These are phyloP conservation scores for Phlebiopsis gigantea DNA, from an alignment of 768 basidiomycete genomes.

Conservation along the genomic window DNA sequence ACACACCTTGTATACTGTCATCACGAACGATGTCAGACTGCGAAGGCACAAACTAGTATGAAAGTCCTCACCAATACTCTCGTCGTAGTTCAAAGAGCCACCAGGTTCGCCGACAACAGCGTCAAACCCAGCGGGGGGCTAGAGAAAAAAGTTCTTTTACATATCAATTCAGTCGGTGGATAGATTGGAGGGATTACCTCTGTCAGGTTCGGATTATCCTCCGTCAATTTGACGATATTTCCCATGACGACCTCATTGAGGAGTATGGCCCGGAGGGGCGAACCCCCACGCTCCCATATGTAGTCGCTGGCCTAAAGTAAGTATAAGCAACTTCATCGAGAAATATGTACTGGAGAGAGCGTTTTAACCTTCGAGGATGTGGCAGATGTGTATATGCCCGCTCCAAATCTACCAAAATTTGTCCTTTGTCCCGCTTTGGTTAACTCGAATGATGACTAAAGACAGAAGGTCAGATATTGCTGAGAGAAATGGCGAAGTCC, in stretches of 20 bases:
- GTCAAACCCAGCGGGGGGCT: conserved; percentile 22
- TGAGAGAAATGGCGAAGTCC: neutral
- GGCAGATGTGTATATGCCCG: conserved; percentile 11
- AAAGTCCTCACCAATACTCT: conserved; percentile 25
- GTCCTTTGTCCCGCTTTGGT: neutral
- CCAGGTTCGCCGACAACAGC: conserved; percentile 26
- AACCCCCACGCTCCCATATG: conserved; percentile 3
- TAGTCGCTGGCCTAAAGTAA: conserved; percentile 7
- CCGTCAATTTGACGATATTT: conserved; percentile 60
- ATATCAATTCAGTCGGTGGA: too few species aligned
- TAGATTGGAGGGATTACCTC: conserved; percentile 10
- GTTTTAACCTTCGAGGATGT: conserved; percentile 11
- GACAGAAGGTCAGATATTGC: conserved; percentile 13
- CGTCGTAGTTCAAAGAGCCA: conserved; percentile 22
- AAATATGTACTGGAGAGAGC: neutral
- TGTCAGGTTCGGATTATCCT: conserved; percentile 50
- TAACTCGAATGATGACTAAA: conserved; percentile 8
- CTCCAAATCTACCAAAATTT: conserved; percentile 9
- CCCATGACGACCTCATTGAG: conserved; percentile 14
- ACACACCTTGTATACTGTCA: too few species aligned
- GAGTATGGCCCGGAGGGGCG: conserved; percentile 2
- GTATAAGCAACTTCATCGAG: neutral
- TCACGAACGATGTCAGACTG: too few species aligned
- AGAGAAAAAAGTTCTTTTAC: too few species aligned
- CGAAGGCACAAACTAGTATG: too few species aligned